phyloP scores from a whole-genome alignment of 768 basidiomycete species.

The Phylloporus sp. region DNA sequence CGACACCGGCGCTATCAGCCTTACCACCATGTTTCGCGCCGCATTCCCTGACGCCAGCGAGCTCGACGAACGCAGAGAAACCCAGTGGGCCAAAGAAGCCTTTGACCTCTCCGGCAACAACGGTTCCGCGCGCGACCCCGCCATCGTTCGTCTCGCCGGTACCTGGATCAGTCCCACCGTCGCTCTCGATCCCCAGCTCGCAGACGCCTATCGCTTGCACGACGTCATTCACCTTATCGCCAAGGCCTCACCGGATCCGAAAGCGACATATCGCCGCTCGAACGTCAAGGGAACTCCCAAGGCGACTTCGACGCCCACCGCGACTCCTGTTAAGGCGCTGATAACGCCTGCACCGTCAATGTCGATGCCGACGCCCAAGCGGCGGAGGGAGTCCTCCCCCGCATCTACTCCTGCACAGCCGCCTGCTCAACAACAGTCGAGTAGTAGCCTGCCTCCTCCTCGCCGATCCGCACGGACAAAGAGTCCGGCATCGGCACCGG shows the following conservation, averaged over 20 bases:
- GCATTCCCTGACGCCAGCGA: slow-evolving; percentile 83
- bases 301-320: slow-evolving; percentile 26
- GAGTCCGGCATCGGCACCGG: slow-evolving; percentile 41
- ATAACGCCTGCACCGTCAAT: slow-evolving; percentile 34
- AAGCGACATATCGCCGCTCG: slow-evolving; percentile 72
- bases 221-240: slow-evolving; percentile 62
- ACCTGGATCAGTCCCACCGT: slow-evolving; percentile 72
- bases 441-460: slow-evolving; percentile 35
- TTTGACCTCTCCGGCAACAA: slow-evolving; percentile 79
- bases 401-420: slow-evolving; percentile 19
- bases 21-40: slow-evolving; percentile 95
- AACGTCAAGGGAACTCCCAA: slow-evolving; percentile 31
- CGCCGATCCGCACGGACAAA: slow-evolving; percentile 41
- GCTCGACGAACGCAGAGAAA: slow-evolving; percentile 70
- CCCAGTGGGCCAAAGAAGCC: slow-evolving; percentile 76
- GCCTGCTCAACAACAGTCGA: slow-evolving; percentile 14
- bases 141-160: slow-evolving; percentile 76
- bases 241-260: slow-evolving; percentile 72
- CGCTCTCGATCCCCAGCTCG: slow-evolving; percentile 55
- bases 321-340: slow-evolving; percentile 20
- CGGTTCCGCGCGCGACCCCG: slow-evolving; percentile 53
- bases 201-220: slow-evolving; percentile 58
- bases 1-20: slow-evolving; percentile 86
- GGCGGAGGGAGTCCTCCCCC: slow-evolving; percentile 58
- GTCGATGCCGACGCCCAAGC: slow-evolving; percentile 50